Base-by-base conservation (phyloP, 2,329 filamentous ascomycete genomes). In the Fonsecaea pedrosoi region DNA sequence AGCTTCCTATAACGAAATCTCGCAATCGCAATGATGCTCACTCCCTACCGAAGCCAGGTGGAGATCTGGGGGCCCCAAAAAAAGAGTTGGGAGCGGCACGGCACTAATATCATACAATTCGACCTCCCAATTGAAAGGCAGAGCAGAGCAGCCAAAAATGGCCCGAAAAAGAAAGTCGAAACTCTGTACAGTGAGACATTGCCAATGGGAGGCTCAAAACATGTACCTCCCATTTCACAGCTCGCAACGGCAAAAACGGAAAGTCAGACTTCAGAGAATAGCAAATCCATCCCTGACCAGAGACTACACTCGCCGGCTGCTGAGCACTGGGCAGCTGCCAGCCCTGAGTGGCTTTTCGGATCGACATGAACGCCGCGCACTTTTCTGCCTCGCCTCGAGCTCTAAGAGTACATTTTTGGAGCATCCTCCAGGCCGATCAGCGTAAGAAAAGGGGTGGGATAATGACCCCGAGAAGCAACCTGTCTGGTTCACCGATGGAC, bases 121-220 rank as follows among this genome's bases (percentile, higher is more conserved):
- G 48, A 21, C 60, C 21, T 62, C 60, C 60, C 60, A 62, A 62
- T 62, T 55, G 60, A 32, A 25, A 3, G 25, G 25, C 25, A 55
- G 60, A 40, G 37, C 38, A 35, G 25, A 42, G 37, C 12, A 9
- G 25, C 18, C 12, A 25, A 25, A 45, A 62, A 62, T 48, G 50
- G 50, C 53, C 59, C 59, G 59, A 4, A 25, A 25, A 25, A 25
- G 25, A 61, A 61, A 61, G 59, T 61, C 60, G 25, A 62, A 62
- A 42, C 45, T 50, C n/a, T 32, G 60, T 25, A 53, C n/a, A 15
- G 45, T 56, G 50, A 62, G 32, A 56, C 50, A 25, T 56, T 56
- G 53, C 60, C 60, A 62, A 62, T 62, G 50, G 50, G 37, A 37
- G 25, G 25, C 25, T 34, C 34, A 30, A 18, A 6, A 48, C 42